Percentiles rank a stretch among this genome's conserved stretches.
phyloP scores from a whole-genome alignment of 1,284 basidiomycete genomes.

The Wallemia mellicola region DNA sequence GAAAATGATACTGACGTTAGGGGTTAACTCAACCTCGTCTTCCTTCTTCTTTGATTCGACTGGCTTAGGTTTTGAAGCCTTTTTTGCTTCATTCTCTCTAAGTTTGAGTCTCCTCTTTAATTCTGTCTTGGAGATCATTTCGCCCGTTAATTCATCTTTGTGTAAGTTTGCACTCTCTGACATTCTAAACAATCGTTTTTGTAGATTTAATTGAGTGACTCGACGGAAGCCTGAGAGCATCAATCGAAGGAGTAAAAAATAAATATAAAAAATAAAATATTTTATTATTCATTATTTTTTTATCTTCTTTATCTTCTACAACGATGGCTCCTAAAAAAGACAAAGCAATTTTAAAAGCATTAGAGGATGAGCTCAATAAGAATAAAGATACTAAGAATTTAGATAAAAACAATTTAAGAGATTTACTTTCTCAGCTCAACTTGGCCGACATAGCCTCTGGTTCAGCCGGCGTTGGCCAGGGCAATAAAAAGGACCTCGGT shows the following conservation, averaged over 20 bases:
- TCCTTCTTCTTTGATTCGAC: constrained; percentile 9
- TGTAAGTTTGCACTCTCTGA: constrained; percentile 20
- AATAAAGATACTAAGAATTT: not conserved
- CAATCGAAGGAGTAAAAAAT: not conserved
- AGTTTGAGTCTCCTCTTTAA: constrained; percentile 69
- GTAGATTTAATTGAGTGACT: constrained; percentile 5
- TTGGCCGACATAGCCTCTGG: not conserved
- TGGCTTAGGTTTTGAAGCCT: constrained; percentile 5
- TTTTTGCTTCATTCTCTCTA: constrained; percentile 25
- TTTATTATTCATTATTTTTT: no score
- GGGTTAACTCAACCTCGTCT: constrained; percentile 42
- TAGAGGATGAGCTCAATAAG: not conserved
- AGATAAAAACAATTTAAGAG: not conserved
- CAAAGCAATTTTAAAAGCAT: no score
- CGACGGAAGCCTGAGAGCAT: not conserved
- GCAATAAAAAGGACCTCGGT: constrained; percentile 43
- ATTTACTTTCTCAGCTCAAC: not conserved
- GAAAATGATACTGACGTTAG: constrained; percentile 26
- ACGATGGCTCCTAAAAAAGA: no score
- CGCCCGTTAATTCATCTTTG: constrained; percentile 58
- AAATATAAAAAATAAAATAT: not conserved
- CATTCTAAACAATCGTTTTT: constrained; percentile 19
- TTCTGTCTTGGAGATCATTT: constrained; percentile 86
- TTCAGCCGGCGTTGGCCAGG: constrained; percentile 27
- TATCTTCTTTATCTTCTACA: no score